These are phyloP conservation scores for Ensete glaucum DNA, from an alignment of 176 grass and related monocot species.

Conservation along the genomic window DNA sequence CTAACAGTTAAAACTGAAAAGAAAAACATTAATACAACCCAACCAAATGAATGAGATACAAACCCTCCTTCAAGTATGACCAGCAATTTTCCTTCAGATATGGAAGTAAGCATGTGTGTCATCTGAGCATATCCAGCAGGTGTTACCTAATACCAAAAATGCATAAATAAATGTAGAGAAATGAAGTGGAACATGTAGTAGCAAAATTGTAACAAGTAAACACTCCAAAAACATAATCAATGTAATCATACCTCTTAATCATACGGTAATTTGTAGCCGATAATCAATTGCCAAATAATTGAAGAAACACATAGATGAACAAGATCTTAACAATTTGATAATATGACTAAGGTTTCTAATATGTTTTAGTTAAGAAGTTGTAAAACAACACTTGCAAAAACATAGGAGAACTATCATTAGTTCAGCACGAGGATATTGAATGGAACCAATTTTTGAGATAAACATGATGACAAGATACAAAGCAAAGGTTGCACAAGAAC, in stretches of 20 bases:
- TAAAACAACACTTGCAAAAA: no score
- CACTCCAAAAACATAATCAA: background rate
- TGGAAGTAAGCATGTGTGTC: constrained; percentile 61
- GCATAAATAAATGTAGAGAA: background rate
- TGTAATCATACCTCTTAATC: background rate
- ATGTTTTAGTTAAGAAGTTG: no score
- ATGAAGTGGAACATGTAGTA: background rate
- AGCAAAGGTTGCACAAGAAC: no score
- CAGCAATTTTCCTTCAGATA: constrained; percentile 68
- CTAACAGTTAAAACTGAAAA: constrained; percentile 1
- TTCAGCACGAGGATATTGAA: no score
- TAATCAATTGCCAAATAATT: no score
- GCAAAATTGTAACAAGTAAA: background rate
- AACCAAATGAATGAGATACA: constrained; percentile 14
- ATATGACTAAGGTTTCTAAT: no score
- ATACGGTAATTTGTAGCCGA: no score
- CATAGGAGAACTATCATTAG: no score
- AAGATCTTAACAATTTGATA: no score
- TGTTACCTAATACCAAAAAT: constrained; percentile 50
- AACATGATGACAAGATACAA: no score
- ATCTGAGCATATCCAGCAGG: constrained; percentile 78
- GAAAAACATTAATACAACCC: constrained; percentile 15
- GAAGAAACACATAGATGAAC: no score
- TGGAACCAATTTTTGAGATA: no score
- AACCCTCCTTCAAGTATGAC: constrained; percentile 98